phyloP scores from a whole-genome alignment of 495 filamentous ascomycete genomes.

The Penicillium mononematosum region DNA sequence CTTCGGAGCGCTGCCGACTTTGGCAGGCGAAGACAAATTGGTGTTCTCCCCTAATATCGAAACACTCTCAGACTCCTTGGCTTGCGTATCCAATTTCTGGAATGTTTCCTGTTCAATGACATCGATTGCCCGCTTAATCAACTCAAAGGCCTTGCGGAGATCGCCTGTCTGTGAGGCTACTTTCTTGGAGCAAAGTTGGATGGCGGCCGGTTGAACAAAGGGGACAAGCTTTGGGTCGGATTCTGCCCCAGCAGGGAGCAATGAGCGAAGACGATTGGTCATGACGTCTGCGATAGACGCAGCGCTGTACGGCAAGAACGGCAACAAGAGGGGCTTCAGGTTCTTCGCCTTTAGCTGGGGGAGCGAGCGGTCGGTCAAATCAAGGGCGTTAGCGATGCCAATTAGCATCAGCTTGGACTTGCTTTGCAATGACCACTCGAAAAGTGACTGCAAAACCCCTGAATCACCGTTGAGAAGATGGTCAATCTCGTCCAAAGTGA shows the following conservation, averaged over 20 bases:
- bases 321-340: constrained; percentile 82
- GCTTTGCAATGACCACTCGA: constrained; percentile 84
- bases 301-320: constrained; percentile 90
- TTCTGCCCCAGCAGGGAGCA: constrained; percentile 54
- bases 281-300: constrained; percentile 86
- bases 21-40: constrained; percentile 62
- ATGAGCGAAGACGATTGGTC: constrained; percentile 72
- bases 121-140: constrained; percentile 86
- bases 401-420: constrained; percentile 78
- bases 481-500: constrained; percentile 93
- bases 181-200: constrained; percentile 91
- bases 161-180: constrained; percentile 92
- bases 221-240: constrained; percentile 63
- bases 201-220: constrained; percentile 89
- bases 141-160: constrained; percentile 91
- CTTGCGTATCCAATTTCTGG: constrained; percentile 43
- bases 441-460: constrained; percentile 83
- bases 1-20: constrained; percentile 23
- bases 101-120: constrained; percentile 79
- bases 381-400: constrained; percentile 94
- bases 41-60: constrained; percentile 65
- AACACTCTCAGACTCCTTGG: constrained; percentile 38
- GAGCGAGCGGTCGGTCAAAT: constrained; percentile 91
- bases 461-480: constrained; percentile 83
- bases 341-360: constrained; percentile 91